Percentiles rank a stretch among this genome's conserved stretches.
Conservation (phyloP, 2,329 filamentous ascomycete species). For the Diplodia mutila region DNA sequence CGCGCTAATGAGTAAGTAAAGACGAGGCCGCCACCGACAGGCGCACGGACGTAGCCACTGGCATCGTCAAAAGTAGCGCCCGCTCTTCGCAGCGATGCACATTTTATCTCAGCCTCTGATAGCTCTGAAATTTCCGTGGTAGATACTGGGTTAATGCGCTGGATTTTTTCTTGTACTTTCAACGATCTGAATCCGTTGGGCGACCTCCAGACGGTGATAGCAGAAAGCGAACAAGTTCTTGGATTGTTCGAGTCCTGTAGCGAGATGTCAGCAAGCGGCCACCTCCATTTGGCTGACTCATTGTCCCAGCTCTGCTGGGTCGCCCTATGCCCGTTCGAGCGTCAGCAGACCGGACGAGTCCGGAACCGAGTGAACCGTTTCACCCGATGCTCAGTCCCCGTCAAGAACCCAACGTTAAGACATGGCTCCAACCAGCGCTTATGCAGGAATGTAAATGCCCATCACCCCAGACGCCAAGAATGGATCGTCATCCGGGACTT, state of each 20-base stretch:
- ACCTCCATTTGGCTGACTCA: constrained; percentile 1
- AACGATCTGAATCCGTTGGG: not conserved
- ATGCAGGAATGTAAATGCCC: constrained; percentile 9
- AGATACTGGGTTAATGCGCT: not conserved
- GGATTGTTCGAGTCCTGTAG: not conserved
- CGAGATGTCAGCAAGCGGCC: not conserved
- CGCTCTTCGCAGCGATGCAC: not conserved
- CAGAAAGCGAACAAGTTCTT: not conserved
- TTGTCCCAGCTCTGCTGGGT: not conserved
- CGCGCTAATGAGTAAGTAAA: not conserved
- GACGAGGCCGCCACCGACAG: not conserved
- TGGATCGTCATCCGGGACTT: not conserved
- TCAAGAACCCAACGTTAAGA: constrained; percentile 18
- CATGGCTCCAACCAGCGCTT: constrained; percentile 6
- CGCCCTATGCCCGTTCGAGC: constrained; percentile 10
- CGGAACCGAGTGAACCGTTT: constrained; percentile 18
- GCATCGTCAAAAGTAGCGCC: not conserved
- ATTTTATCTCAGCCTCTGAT: not conserved
- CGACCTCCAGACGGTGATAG: not conserved
- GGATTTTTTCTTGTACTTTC: no score
- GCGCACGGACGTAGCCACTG: not conserved
- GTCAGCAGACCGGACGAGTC: not conserved
- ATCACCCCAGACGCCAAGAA: constrained; percentile 15
- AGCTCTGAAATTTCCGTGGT: not conserved
- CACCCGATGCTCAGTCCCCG: constrained; percentile 3